These are phyloP conservation scores for Fusarium paranaense DNA, from an alignment of 2,329 filamentous ascomycete species.

Conservation along the genomic window DNA sequence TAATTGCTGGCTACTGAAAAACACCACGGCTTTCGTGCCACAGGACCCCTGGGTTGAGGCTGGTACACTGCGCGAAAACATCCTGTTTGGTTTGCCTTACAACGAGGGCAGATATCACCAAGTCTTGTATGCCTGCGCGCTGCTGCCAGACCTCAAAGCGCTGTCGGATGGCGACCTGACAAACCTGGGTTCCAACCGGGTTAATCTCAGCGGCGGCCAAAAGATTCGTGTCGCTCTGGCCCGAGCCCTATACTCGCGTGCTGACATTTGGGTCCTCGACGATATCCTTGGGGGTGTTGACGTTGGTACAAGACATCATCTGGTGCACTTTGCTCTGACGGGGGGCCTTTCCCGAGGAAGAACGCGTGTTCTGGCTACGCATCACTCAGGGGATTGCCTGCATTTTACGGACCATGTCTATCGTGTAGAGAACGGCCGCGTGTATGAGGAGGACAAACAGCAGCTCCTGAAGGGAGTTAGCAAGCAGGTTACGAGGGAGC, in stretches of 20 bases:
- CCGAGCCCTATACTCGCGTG: neutral
- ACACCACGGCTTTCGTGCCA: neutral
- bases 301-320: neutral
- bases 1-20: neutral
- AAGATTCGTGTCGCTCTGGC: neutral
- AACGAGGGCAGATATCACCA: neutral
- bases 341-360: neutral
- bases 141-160: neutral
- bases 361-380: neutral
- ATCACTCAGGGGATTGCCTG: neutral
- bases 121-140: neutral
- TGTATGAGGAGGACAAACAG: neutral
- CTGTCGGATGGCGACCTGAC: neutral
- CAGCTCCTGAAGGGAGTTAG: neutral
- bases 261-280: neutral
- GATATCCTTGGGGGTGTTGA: neutral
- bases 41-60: neutral
- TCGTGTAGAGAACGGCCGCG: neutral
- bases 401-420: neutral
- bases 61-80: neutral
- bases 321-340: neutral
- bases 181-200: neutral
- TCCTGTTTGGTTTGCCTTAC: neutral
- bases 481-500: neutral
- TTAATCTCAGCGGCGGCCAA: neutral